Evolutionary conservation across 441 rosid genomes (phyloP), one percentile per base, ranked within the genome.

Genomic region (Adansonia grandidieri): DNA sequence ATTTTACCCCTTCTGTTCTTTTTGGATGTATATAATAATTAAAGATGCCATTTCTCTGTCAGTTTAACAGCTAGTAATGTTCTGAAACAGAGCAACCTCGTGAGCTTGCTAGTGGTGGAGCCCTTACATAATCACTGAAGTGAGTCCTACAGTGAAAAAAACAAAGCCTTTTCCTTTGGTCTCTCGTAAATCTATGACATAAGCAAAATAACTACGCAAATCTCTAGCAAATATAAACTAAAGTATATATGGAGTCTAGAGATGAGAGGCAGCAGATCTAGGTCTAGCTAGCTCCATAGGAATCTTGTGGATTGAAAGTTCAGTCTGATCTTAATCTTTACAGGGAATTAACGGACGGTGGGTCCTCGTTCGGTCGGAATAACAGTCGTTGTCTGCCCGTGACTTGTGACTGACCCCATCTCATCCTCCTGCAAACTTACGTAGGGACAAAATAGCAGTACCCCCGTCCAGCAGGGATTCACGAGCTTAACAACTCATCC

Each of bases 321-420:
- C 42, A 11, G 44, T 42, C 37, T 63, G 45, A 62, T 28, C 4
- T 62, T 24, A 28, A 28, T 24, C 65, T 61, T 10, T 32, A 62
- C 14, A 53, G 65, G 53, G 6, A 44, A 22, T 17, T 62, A 24
- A 15, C n/a, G n/a, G 15, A 17, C 0, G 19, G 44, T 15, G 79
- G 81, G 32, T 64, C 78, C 70, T 2, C 28, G 19, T 19, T 37
- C 14, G 5, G 19, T 22, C 22, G 0, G 17, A 42, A 15, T 40
- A 10, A 69, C 20, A 61, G 50, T 20, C 64, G 14, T 37, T 0
- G 24, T 11, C 24, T 62, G 78, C 83, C 87, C 89, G 90, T 88
- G 57, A 51, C 57, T 10, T 32, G 88, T 87, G 90, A 87, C 80
- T 83, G 85, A 81, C 85, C 77, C 75, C 69, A 51, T 75, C 83